Base-by-base conservation (phyloP, 306 rosid species). In the Pyrus pyrifolia region DNA sequence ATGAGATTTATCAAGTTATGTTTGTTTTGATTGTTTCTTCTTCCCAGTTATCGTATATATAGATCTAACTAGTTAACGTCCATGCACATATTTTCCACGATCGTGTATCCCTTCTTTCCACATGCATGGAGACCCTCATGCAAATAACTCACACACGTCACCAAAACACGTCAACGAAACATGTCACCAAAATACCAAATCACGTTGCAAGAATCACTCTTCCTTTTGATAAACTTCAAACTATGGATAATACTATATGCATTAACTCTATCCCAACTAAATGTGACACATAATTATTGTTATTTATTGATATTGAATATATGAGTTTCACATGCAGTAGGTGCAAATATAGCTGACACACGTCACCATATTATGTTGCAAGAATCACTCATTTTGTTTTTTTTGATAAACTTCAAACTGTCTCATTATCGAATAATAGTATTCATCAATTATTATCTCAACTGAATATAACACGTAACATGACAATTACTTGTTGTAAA, bases 1-100 rank as follows among this genome's bases (percentile, higher is more conserved):
- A 33, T 69, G 72, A 65, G 68, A 78, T 63, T 42, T 71, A 68
- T 79, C 25, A 17, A 72, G 61, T 81, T 79, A 74, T 70, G 78
- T 75, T 66, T 71, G 55, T 49, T 49, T 40, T 67, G 80, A 81
- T 76, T 22, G 14, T 60, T 51, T 78, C 67, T 82, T 51, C 45
- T 30, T 49, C 53, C 22, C 4, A 74, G 70, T 18, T 4, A 38
- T 7, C 42, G 10, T 13, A 8, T 67, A 53, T 17, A 25, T 52
- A 61, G 66, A 61, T 17, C 44, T 40, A 40, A 11, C 14, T 63
- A 18, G 27, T 17, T 63, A 11, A 63, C 21, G 35, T 71, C 67
- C 78, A 66, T 35, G 40, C 40, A 35, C 82, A 27, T 52, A 38
- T 21, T 13, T 61, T 19, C 72, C 77, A 64, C 35, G 22, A 23